phyloP scores from a whole-genome alignment of 805 yeast species.

The Metschnikowia lochheadii region DNA sequence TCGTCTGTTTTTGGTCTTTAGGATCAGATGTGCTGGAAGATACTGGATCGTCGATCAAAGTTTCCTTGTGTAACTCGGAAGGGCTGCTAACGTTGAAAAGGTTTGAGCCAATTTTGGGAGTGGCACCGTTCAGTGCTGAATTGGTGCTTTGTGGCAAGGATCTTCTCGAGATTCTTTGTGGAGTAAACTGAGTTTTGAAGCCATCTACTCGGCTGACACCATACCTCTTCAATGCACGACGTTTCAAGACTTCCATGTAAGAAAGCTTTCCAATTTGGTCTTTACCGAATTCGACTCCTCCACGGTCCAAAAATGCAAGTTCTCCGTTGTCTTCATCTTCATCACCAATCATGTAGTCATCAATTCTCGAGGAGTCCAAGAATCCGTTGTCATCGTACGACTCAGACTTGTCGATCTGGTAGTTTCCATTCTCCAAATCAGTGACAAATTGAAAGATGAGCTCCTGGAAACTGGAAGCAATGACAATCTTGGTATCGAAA shows the following conservation, averaged over 20 bases:
- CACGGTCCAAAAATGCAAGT: conserved; percentile 35
- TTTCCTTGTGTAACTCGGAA: conserved; percentile 38
- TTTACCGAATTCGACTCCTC: conserved; percentile 33
- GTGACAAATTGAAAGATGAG: conserved; percentile 34
- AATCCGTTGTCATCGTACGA: conserved; percentile 33
- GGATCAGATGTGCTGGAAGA: background rate
- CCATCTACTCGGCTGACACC: conserved; percentile 34
- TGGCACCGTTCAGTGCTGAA: background rate
- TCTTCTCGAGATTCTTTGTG: conserved; percentile 22
- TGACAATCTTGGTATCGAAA: conserved; percentile 20
- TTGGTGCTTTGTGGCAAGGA: background rate
- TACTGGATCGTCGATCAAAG: conserved; percentile 32
- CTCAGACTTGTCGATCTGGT: conserved; percentile 32
- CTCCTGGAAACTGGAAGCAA: conserved; percentile 30
- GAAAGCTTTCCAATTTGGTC: conserved; percentile 27
- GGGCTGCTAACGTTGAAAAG: conserved; percentile 2
- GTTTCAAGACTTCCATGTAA: conserved; percentile 41
- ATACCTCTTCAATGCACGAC: conserved; percentile 37
- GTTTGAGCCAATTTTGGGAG: conserved; percentile 6
- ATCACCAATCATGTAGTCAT: conserved; percentile 41
- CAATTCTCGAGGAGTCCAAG: conserved; percentile 35
- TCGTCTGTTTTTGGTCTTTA: background rate
- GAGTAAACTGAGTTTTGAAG: conserved; percentile 37
- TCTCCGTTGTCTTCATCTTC: conserved; percentile 45
- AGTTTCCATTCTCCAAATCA: conserved; percentile 42